Evolutionary conservation across 257 asterid genomes (phyloP), one percentile per base, ranked within the genome.

Genomic region (Forsythia viridissima): DNA sequence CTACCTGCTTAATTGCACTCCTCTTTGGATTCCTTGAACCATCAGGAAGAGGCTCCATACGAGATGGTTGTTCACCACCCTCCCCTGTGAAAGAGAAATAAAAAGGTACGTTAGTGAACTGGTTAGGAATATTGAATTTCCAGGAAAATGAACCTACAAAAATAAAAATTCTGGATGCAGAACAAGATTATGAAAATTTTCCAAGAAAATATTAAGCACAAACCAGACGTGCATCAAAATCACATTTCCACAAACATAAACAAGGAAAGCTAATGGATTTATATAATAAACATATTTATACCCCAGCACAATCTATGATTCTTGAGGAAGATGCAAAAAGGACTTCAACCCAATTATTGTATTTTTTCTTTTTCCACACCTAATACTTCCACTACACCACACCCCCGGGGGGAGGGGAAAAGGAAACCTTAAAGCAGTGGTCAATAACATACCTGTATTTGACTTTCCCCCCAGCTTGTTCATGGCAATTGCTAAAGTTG

Each of bases 11-110:
- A 77, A 96, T 96, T 76, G 99, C 86, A 87, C 99, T 96, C 93
- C 98, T 92, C 88, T 75, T 85, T 18, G 97, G 98, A 82, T 96
- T 96, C 81, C 82, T 87, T 70, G 97, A 87, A 84, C 99, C 99
- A 83, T 93, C 94, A 5, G 90, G 85, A 79, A 96, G 94, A 83
- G 96, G 93, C 90, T 91, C 97, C 99, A 96, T 87, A 43, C 99
- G 97, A 80, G 97, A 92, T 63, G 99, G 99, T 73, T 93, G 97
- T 87, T 96, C 99, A 80, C 99, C 99, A 67, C 99, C 98, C 92
- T 96, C 99, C 4, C 99, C 99, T 93, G 78, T 74, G n/a, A 77
- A 36, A 72, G 72, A 52, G 71, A 51, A 34, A 77, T 36, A 18
- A 55, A 52, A 79, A 39, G 15, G 39, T 10, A 8, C 15, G 10